Conservation (phyloP, 2,329 filamentous ascomycete species). For the Trichoderma breve region DNA sequence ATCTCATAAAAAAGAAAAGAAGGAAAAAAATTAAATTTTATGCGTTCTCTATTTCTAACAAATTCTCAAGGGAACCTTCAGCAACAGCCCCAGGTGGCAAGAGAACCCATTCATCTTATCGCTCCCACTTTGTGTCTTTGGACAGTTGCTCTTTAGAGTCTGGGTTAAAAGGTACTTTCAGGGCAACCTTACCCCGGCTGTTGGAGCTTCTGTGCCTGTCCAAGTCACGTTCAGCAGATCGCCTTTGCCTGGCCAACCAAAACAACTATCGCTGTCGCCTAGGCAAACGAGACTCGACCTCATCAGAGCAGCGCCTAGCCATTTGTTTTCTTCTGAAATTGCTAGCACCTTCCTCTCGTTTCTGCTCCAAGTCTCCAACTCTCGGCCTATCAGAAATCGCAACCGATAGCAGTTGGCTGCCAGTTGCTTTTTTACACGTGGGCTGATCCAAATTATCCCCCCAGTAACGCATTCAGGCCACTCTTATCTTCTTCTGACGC, state of each 20-base stretch:
- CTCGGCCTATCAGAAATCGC: background rate
- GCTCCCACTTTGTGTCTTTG: background rate
- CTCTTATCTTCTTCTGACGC: background rate
- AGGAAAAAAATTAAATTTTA: background rate
- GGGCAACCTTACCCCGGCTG: slow-evolving; percentile 2
- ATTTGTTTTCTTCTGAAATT: background rate
- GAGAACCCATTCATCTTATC: background rate
- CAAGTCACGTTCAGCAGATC: background rate
- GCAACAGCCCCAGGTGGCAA: background rate
- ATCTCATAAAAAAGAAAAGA: background rate
- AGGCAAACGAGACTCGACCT: background rate
- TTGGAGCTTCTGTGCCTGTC: slow-evolving; percentile 2
- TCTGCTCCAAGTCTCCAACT: background rate
- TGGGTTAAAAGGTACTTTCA: slow-evolving; percentile 10
- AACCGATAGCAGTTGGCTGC: background rate
- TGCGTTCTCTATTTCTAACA: background rate
- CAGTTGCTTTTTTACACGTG: background rate
- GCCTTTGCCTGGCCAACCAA: slow-evolving; percentile 1
- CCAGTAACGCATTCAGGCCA: background rate
- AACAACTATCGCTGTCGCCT: background rate
- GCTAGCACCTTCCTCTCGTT: slow-evolving; percentile 3
- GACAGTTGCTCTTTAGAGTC: background rate
- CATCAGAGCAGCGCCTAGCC: background rate
- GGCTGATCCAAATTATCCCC: background rate
- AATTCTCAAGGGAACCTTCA: background rate